These are phyloP conservation scores for Amborella trichopoda DNA, from an alignment of 164 flowering plant genomes.

Conservation along the genomic window DNA sequence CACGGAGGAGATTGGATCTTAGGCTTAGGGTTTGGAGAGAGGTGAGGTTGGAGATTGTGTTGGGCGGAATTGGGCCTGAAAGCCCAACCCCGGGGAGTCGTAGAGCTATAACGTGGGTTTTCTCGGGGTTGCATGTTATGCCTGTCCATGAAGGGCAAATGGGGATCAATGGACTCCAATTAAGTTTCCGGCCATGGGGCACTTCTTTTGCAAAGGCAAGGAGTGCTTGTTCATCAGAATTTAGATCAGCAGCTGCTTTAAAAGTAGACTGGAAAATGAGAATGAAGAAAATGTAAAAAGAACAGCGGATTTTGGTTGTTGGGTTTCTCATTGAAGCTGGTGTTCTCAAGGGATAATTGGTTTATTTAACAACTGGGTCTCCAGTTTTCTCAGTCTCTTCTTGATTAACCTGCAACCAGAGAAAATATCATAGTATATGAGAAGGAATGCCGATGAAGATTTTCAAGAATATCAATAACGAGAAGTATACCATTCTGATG, in stretches of 20 bases:
- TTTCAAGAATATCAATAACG: too few species aligned
- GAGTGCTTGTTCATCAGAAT: conserved; percentile 52
- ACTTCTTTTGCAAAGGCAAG: conserved; percentile 39
- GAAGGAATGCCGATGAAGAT: too few species aligned
- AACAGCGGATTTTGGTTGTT: conserved; percentile 10
- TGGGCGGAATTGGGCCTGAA: conserved; percentile 40
- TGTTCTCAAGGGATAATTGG: too few species aligned
- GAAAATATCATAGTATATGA: too few species aligned
- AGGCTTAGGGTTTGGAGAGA: conserved; percentile 60
- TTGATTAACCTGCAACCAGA: too few species aligned
- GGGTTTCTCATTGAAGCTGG: conserved; percentile 18
- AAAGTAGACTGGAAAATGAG: conserved; percentile 2
- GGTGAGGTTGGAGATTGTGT: conserved; percentile 44
- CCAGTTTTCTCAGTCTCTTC: too few species aligned
- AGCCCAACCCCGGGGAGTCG: conserved; percentile 60
- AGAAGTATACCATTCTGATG: too few species aligned
- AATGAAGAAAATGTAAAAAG: conserved; percentile 1
- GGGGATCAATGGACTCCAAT: conserved; percentile 35
- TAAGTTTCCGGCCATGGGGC: conserved; percentile 47
- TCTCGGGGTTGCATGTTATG: conserved; percentile 29
- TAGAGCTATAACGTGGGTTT: conserved; percentile 27
- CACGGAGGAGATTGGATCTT: conserved; percentile 57
- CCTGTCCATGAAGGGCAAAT: conserved; percentile 66
- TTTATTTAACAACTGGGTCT: too few species aligned
- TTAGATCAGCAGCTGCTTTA: conserved; percentile 28